Evolutionary conservation across 768 basidiomycete genomes (phyloP).

Genomic region (Cystobasidium tubakii): DNA sequence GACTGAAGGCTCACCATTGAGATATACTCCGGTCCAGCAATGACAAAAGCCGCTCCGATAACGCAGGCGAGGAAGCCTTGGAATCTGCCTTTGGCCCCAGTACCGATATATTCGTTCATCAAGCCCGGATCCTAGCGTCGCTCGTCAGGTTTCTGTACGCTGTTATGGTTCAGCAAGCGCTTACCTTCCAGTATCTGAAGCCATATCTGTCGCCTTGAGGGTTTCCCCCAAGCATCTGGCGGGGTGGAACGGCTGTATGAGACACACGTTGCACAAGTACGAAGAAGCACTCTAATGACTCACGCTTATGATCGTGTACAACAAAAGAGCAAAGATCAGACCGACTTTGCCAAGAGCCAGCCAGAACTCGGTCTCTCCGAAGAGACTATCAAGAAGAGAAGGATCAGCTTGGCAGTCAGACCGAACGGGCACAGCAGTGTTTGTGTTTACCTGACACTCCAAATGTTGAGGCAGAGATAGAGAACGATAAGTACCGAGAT

Average conservation of each 20-base stretch:
- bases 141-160: background rate
- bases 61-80: constrained; percentile 35
- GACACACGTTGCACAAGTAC: background rate
- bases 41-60: constrained; percentile 33
- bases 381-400: constrained; percentile 11
- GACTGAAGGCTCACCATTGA: constrained; percentile 35
- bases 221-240: constrained; percentile 58
- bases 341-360: constrained; percentile 56
- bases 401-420: background rate
- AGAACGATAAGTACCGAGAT: constrained; percentile 32
- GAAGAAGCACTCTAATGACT: no score
- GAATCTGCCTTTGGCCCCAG: constrained; percentile 33
- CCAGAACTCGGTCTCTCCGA: constrained; percentile 58
- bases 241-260: background rate
- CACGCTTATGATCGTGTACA: constrained; percentile 57
- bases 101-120: constrained; percentile 23
- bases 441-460: background rate
- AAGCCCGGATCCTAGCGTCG: constrained; percentile 14
- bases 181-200: constrained; percentile 55
- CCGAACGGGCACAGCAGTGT: background rate
- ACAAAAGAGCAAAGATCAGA: constrained; percentile 55
- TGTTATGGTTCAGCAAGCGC: background rate
- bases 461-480: constrained; percentile 37
- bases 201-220: constrained; percentile 57
- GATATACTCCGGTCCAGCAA: constrained; percentile 39